Base-by-base conservation (phyloP, 2,329 filamentous ascomycete species). In the Daldinia eschscholtzii region DNA sequence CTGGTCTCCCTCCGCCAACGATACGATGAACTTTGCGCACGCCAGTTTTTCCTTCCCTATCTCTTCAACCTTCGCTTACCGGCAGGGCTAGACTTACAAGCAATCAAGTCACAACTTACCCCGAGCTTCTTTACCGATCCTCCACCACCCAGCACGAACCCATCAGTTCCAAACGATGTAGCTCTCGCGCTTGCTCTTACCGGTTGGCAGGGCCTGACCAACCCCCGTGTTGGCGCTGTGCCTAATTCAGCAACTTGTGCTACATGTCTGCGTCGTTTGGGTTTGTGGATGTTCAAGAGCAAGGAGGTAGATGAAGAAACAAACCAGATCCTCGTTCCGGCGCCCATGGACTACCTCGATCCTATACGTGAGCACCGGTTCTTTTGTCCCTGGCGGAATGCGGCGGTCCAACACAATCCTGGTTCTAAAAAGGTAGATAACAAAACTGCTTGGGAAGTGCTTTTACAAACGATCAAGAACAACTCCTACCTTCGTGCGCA, bases 211-310 rank as follows among this genome's bases (percentile, higher is more conserved):
- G 89, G 89, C n/a, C 82, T 89, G 2, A 82, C 81, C 6, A 86
- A 88, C 72, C 71, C 81, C 12, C 81, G 85, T 77, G 81, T 89
- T 75, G 79, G 90, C 77, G 80, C 88, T 1, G 88, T 91, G 23
- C 89, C 91, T 44, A 92, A 93, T 67, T 88, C 95, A 15, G 90
- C 92, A 5, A 90, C 89, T 4, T 99, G 96, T 79, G 87, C 91
- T 65, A 92, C 93, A 20, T 99, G 96, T 78, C 92, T 97, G 76
- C 90, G 96, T 66, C 89, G 94, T 1, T 84, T 98, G 0, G 96
- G 96, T 0, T 85, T 99, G 1, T 99, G 96, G 96, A 91, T 99
- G 84, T 98, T 97, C 79, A 92, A 90, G 76, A 91, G 90, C 79
- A 94, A 91, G 79, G 87, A 88, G 74, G 86, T 91, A 33, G 86